These are phyloP conservation scores for Hypomyces perniciosus DNA, from an alignment of 2,329 filamentous ascomycete genomes.

Conservation along the genomic window DNA sequence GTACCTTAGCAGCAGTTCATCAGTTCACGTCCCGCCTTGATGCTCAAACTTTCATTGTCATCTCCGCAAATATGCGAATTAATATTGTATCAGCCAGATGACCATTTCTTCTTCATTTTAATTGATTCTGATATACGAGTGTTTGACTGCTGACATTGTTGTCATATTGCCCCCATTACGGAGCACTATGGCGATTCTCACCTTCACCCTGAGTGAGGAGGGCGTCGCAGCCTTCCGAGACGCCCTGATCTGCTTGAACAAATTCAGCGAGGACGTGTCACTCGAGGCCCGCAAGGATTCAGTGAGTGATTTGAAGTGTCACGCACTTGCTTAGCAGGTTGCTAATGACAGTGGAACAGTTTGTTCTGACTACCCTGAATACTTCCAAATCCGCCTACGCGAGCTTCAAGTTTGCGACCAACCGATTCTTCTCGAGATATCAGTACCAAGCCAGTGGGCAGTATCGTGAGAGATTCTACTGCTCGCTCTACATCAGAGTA, in stretches of 20 bases:
- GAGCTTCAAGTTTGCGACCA: slow-evolving; percentile 61
- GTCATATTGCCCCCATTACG: background rate
- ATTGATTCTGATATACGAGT: background rate
- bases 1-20: background rate
- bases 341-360: slow-evolving; percentile 35
- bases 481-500: slow-evolving; percentile 67
- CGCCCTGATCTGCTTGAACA: slow-evolving; percentile 65
- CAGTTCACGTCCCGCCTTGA: background rate
- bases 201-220: slow-evolving; percentile 68
- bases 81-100: no score
- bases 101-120: background rate
- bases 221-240: slow-evolving; percentile 66
- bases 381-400: slow-evolving; percentile 76
- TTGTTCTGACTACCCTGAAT: slow-evolving; percentile 70
- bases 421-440: slow-evolving; percentile 68
- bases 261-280: slow-evolving; percentile 74
- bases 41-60: background rate
- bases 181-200: slow-evolving; percentile 53
- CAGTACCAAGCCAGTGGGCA: slow-evolving; percentile 52
- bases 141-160: background rate
- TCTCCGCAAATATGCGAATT: background rate
- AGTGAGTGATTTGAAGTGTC: slow-evolving; percentile 33
- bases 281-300: slow-evolving; percentile 66
- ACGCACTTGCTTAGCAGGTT: background rate
- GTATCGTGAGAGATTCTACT: slow-evolving; percentile 60